phyloP scores from a whole-genome alignment of 306 rosid genomes.

The Medicago lupulina region DNA sequence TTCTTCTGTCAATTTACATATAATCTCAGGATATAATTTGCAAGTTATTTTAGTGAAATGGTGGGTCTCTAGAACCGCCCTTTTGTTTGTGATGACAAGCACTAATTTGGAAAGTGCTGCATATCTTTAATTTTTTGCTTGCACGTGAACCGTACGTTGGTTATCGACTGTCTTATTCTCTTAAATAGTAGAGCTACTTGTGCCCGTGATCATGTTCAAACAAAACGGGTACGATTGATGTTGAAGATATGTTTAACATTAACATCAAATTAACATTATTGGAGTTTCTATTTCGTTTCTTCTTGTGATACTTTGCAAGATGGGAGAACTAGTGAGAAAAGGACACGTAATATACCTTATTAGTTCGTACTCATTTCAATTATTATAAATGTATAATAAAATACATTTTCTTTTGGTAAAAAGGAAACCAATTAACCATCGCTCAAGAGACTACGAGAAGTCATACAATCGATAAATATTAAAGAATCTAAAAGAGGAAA shows the following conservation, averaged over 20 bases:
- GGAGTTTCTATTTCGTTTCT: background rate
- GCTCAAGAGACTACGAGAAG: too few species aligned
- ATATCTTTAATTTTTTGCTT: background rate
- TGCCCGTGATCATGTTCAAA: constrained; percentile 18
- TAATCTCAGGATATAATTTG: background rate
- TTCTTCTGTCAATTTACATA: too few species aligned
- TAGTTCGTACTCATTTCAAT: background rate
- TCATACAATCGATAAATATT: too few species aligned
- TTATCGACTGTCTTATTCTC: constrained; percentile 5
- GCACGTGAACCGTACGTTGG: background rate
- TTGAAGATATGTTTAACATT: constrained; percentile 2
- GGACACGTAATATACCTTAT: background rate
- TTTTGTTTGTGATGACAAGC: background rate
- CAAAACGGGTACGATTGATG: background rate
- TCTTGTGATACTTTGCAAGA: background rate
- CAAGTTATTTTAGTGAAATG: background rate
- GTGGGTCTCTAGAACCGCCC: background rate
- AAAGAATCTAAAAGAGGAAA: too few species aligned
- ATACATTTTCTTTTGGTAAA: background rate
- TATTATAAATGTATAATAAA: background rate
- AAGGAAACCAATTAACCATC: too few species aligned
- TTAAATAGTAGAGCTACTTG: constrained; percentile 4
- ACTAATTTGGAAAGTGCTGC: background rate
- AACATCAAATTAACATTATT: background rate
- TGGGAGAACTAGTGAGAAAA: background rate